These are phyloP conservation scores for Polysphondylium violaceum DNA, from an alignment of 78 protist genomes.

Conservation along the genomic window DNA sequence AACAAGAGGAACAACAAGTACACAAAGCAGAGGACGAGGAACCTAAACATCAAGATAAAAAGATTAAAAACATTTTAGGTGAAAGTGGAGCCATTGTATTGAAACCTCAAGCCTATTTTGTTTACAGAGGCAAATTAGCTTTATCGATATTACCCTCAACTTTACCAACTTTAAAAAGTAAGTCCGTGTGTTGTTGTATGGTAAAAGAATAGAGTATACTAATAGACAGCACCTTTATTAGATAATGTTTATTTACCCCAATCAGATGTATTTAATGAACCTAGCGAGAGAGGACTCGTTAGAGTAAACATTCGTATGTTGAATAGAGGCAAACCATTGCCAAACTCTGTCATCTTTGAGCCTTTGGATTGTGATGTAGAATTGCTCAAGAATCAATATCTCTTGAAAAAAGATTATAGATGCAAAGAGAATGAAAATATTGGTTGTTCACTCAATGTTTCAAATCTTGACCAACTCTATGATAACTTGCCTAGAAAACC, in stretches of 20 bases:
- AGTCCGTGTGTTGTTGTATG: neutral
- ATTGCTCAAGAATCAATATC: neutral
- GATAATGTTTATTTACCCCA: neutral
- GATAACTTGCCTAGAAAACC: constrained; percentile 48
- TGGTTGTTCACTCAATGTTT: neutral
- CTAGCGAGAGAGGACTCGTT: constrained; percentile 57
- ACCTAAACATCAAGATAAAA: constrained; percentile 6
- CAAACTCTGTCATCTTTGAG: constrained; percentile 55
- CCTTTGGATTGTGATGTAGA: constrained; percentile 29
- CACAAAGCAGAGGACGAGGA: constrained; percentile 10
- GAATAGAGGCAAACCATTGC: constrained; percentile 45
- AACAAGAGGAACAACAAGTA: neutral
- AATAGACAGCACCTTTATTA: neutral
- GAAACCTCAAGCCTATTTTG: constrained; percentile 38
- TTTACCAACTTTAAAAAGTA: constrained; percentile 59
- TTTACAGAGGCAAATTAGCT: constrained; percentile 68
- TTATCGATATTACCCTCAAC: constrained; percentile 31
- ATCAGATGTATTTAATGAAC: neutral
- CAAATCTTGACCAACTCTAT: neutral
- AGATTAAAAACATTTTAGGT: constrained; percentile 24
- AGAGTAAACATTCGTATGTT: constrained; percentile 58
- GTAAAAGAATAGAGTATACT: neutral
- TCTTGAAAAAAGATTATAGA: neutral
- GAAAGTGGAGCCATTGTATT: neutral
- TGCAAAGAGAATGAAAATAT: neutral